These are phyloP conservation scores for Claviceps maximensis DNA, from an alignment of 2,329 filamentous ascomycete species.

Conservation along the genomic window DNA sequence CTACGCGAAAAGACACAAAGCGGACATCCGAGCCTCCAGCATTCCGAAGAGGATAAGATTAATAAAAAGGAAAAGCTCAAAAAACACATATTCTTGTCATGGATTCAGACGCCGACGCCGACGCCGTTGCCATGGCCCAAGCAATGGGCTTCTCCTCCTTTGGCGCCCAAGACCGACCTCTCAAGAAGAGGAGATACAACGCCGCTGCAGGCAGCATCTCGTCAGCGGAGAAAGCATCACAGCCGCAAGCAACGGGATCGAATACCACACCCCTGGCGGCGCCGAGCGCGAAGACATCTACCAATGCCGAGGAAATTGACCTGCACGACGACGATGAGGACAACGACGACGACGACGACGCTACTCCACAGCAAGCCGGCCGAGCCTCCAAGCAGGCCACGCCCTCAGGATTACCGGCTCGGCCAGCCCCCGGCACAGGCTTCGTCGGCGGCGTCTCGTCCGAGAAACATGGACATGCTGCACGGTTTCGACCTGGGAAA, in stretches of 20 bases:
- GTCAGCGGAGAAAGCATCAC: not conserved
- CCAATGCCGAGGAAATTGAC: conserved; percentile 33
- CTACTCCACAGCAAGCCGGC: not conserved
- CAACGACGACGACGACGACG: not conserved
- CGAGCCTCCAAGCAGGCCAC: conserved; percentile 14
- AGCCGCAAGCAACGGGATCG: conserved; percentile 18
- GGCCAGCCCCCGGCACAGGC: conserved; percentile 13
- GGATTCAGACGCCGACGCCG: conserved; percentile 16
- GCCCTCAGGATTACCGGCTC: conserved; percentile 19
- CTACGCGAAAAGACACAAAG: not conserved
- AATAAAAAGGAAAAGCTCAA: not conserved
- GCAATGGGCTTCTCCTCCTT: conserved; percentile 66
- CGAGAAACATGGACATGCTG: not conserved
- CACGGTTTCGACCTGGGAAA: not conserved
- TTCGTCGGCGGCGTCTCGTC: conserved; percentile 3
- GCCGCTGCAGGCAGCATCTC: conserved; percentile 33
- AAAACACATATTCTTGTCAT: not conserved
- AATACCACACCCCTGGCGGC: conserved; percentile 25
- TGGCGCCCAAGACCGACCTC: conserved; percentile 37
- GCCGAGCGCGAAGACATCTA: conserved; percentile 7
- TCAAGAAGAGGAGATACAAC: conserved; percentile 58
- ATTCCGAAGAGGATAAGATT: not conserved
- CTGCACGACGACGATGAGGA: conserved; percentile 23
- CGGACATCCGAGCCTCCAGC: not conserved
- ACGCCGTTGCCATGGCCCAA: conserved; percentile 39